Evolutionary conservation across 495 filamentous ascomycete species (phyloP).

Genomic region (Podospora fimiseda): DNA sequence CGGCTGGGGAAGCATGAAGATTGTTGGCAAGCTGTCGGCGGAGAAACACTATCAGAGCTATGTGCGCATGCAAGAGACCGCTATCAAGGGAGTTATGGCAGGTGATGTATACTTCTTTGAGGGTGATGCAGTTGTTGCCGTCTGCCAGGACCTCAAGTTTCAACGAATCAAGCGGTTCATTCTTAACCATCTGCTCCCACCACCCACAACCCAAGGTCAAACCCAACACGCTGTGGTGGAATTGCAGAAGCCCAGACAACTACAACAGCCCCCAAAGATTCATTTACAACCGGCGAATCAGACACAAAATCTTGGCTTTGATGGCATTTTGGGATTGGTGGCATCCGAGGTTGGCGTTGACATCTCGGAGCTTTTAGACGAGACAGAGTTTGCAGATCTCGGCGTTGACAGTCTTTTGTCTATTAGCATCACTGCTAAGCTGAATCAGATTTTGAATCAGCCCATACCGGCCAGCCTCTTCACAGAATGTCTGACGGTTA

Average conservation of each 20-base stretch:
- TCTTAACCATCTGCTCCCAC: conserved; percentile 48
- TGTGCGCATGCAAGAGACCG: conserved; percentile 47
- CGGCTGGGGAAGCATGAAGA: conserved; percentile 56
- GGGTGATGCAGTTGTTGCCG: conserved; percentile 40
- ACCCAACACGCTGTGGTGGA: background rate
- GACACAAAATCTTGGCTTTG: background rate
- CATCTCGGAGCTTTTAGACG: conserved; percentile 12
- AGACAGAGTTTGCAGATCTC: conserved; percentile 34
- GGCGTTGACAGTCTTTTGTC: conserved; percentile 48
- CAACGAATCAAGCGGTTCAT: conserved; percentile 49
- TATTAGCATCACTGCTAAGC: conserved; percentile 33
- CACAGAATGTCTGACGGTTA: conserved; percentile 35
- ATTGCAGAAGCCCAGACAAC: background rate
- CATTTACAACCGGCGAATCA: background rate
- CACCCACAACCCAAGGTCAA: background rate
- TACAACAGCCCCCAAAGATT: conserved; percentile 20
- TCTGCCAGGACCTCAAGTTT: conserved; percentile 42
- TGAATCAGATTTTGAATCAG: conserved; percentile 37
- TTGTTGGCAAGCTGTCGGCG: conserved; percentile 33
- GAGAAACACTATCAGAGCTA: conserved; percentile 52
- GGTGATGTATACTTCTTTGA: conserved; percentile 53
- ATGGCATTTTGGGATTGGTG: conserved; percentile 1
- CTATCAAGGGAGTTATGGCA: conserved; percentile 21
- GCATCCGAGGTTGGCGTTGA: conserved; percentile 30
- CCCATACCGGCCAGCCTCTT: conserved; percentile 33